Base-by-base conservation (phyloP, 2,329 filamentous ascomycete genomes). In the Bimuria novae-zelandiae region DNA sequence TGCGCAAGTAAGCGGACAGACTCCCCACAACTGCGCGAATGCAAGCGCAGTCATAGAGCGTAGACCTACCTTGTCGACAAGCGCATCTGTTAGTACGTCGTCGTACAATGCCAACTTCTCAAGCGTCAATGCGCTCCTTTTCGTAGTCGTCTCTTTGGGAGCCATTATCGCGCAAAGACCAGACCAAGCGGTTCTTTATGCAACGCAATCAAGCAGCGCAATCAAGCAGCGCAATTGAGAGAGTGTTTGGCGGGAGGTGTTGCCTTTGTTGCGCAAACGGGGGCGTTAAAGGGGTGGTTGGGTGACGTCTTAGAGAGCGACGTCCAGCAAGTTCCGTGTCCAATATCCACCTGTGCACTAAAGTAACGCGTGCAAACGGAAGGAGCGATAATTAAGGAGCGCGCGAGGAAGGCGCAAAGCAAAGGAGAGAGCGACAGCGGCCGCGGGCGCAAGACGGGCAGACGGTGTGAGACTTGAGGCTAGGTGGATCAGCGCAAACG, bases 61-160 rank as follows among this genome's bases (percentile, higher is more conserved):
- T 29, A 19, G 39, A 51, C 89, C 77, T 83, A 97, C 93, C 78
- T 93, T 91, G 76, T 99, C 94, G 56, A 99, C 87, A 48, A 99
- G 85, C 62, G 90, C 89, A 82, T 99, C 94, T 7, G 94, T 99
- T 57, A 96, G 81, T 60, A 97, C 87, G 75, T 99, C 94, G 77
- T 99, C 94, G 79, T 97, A 97, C 44, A 89, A 88, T 27, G 92
- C 89, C 67, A 99, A 79, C 80, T 96, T 92, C 55, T 88, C 86
- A 64, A 97, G 81, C 7, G 92, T 96, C 65, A 99, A 81, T 57
- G 86, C 85, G 70, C 89, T 86, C 77, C 83, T 89, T 75, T 88
- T 84, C 56, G 77, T n/a, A n/a, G n/a, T 64, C 69, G 75, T 75
- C 72, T 72, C 69, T 62, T 75, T 74, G 49, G 78, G 68, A 53